A percentile compares a stretch with the other conserved stretches of the same genome.
Evolutionary conservation across 176 grass and related monocot species (phyloP).

Genomic region (Avena eriantha): DNA sequence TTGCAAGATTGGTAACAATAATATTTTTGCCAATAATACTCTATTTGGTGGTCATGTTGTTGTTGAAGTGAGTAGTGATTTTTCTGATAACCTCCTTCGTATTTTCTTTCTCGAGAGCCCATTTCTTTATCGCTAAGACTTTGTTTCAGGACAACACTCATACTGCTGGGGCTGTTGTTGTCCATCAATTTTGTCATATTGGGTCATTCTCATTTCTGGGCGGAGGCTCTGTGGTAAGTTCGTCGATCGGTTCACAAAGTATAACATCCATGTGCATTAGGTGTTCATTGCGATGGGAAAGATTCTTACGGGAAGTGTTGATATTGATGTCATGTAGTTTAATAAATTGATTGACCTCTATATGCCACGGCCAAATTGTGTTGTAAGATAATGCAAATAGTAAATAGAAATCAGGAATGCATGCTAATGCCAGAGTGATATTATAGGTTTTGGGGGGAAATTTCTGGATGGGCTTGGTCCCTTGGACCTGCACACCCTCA

Average conservation of each 20-base stretch:
- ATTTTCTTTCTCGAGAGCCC: constrained; percentile 15
- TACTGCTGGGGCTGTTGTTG: constrained; percentile 75
- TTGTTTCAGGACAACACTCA: constrained; percentile 66
- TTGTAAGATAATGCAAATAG: constrained; percentile 18
- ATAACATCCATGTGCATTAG: constrained; percentile 18
- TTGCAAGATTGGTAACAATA: constrained; percentile 86
- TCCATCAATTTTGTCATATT: constrained; percentile 97
- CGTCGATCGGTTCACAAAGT: not conserved
- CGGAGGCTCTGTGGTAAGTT: constrained; percentile 80
- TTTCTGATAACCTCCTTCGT: constrained; percentile 13
- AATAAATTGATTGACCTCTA: not conserved
- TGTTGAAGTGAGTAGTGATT: constrained; percentile 78
- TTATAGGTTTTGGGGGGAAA: too few relatives aligned
- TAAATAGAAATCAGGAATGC: not conserved
- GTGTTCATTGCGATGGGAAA: not conserved
- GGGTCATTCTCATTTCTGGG: constrained; percentile 89
- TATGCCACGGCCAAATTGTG: not conserved
- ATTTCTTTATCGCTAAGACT: not conserved
- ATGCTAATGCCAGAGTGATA: not conserved
- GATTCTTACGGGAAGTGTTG: not conserved
- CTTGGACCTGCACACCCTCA: too few relatives aligned
- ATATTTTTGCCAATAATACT: constrained; percentile 95
- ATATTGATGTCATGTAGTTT: not conserved
- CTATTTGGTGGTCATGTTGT: constrained; percentile 84
- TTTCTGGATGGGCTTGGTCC: too few relatives aligned